These are phyloP conservation scores for Collariella sp. DNA, from an alignment of 495 filamentous ascomycete genomes.

Conservation along the genomic window DNA sequence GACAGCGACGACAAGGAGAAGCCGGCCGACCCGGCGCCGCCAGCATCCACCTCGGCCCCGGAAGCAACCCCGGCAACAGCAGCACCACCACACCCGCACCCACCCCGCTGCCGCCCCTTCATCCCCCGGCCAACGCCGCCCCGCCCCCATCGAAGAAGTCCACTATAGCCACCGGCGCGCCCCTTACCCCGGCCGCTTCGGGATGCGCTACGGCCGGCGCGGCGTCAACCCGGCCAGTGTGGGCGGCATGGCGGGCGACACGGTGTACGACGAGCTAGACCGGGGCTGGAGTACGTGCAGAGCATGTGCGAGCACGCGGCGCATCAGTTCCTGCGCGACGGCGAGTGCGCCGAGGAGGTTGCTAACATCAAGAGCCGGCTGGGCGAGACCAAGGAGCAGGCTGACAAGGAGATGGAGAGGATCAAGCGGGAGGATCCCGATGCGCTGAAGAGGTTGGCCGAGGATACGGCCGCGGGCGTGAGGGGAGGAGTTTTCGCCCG, in stretches of 20 bases:
- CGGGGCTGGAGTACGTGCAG: slow-evolving; percentile 69
- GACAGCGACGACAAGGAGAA: slow-evolving; percentile 30
- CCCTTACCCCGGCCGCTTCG: slow-evolving; percentile 13
- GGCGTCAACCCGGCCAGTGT: background rate
- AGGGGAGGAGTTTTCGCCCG: slow-evolving; percentile 26
- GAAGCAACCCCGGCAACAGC: background rate
- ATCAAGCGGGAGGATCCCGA: slow-evolving; percentile 33
- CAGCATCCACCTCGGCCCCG: background rate
- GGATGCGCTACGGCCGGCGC: slow-evolving; percentile 8
- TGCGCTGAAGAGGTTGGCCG: slow-evolving; percentile 17
- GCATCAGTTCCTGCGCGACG: slow-evolving; percentile 77
- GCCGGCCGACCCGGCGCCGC: background rate
- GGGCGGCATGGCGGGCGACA: slow-evolving; percentile 20
- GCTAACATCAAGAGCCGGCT: slow-evolving; percentile 54
- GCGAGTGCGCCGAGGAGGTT: slow-evolving; percentile 69
- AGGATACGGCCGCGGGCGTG: slow-evolving; percentile 11
- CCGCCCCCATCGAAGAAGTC: slow-evolving; percentile 8
- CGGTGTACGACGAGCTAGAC: slow-evolving; percentile 64
- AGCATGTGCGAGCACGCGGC: slow-evolving; percentile 74
- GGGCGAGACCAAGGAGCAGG: slow-evolving; percentile 49
- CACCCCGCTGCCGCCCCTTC: no score
- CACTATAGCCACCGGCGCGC: slow-evolving; percentile 28
- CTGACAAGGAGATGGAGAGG: slow-evolving; percentile 50
- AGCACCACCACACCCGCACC: slow-evolving; percentile 15
- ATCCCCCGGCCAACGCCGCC: no score